Percentiles rank a stretch among this genome's conserved stretches.
These are phyloP conservation scores for Trichophyton verrucosum DNA, from an alignment of 2,329 filamentous ascomycete genomes.

Conservation along the genomic window DNA sequence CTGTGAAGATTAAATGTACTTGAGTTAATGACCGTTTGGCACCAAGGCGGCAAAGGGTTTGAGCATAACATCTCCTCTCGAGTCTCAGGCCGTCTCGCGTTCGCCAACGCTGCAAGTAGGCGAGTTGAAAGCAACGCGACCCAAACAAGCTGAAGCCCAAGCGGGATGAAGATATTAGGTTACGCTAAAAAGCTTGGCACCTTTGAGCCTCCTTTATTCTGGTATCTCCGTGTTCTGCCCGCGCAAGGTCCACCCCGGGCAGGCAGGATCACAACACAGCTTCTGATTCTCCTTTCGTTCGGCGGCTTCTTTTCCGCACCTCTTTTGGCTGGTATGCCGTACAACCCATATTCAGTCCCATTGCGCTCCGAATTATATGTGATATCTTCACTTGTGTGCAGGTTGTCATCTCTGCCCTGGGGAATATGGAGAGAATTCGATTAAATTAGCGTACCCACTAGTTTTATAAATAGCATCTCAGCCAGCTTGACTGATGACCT, in stretches of 20 bases:
- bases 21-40: background rate
- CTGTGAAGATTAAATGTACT: background rate
- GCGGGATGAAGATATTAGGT: background rate
- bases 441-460: background rate
- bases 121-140: background rate
- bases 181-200: constrained; percentile 1
- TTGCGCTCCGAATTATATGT: background rate
- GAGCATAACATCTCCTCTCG: background rate
- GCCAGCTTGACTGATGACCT: background rate
- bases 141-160: background rate
- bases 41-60: background rate
- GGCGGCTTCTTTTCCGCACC: background rate
- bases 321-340: too few relatives aligned
- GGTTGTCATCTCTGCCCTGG: background rate
- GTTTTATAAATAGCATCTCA: background rate
- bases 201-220: constrained; percentile 1
- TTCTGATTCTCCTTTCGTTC: background rate
- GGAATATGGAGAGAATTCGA: background rate
- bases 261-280: background rate
- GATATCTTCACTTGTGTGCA: background rate
- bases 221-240: background rate
- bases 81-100: background rate
- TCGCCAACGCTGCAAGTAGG: background rate
- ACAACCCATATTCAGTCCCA: background rate
- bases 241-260: background rate